Evolutionary conservation across 2,329 filamentous ascomycete species (phyloP), one percentile per base, ranked within the genome.

Genomic region (Tolypocladium endophyticum): DNA sequence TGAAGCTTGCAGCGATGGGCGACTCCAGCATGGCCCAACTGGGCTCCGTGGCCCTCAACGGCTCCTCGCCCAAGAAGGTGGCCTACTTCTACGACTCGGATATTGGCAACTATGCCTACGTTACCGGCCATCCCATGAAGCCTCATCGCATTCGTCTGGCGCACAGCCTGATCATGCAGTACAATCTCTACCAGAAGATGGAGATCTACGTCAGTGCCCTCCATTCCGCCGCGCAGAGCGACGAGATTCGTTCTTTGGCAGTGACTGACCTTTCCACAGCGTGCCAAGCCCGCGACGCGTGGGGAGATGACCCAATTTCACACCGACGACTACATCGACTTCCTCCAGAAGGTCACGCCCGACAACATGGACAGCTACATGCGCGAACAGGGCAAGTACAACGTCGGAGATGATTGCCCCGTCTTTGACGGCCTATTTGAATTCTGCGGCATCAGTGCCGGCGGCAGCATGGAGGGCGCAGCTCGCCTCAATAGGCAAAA

Each of bases 81-180:
- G 93, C 93, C 59, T 97, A 97, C 77, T 97, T 97, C 75, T 97
- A 97, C 81, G 93, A 97, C 72, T 95, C 90, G 3, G 93, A 97
- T 76, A 94, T 97, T 71, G 93, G 93, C 65, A 97, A 97, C 75
- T 97, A 97, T 79, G 92, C 93, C 72, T 97, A 97, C 71, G 91
- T 96, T 60, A 92, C 91, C 63, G 92, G 91, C 25, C 94, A 99
- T 79, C 94, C 94, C 50, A 99, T 99, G 94, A 99, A 99, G 76
- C 94, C 94, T 63, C 96, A 96, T 83, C 88, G 94, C 28, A 87
- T 99, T 68, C 91, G 92, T 25, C 78, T 99, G 65, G 95, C 94
- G 56, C 96, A 99, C 74, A 94, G 95, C 69, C 82, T 99, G 66
- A 92, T 99, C 59, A 89, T 97, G 81, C 92, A 94, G 61, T 97